Conservation (phyloP, 2,329 filamentous ascomycete species). For the Penicillium sp. region DNA sequence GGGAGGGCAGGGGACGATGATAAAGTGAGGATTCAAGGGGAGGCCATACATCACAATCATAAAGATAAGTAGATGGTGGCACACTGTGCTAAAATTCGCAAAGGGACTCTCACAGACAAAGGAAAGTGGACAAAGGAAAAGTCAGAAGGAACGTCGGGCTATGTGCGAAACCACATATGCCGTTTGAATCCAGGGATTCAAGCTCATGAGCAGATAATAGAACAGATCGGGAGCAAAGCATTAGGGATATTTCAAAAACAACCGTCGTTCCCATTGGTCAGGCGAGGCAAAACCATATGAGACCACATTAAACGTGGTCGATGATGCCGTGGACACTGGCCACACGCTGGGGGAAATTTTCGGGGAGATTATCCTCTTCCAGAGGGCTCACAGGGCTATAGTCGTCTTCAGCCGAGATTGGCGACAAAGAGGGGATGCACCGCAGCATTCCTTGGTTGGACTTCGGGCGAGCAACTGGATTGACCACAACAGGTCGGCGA, state of each 20-base stretch:
- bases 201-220: background rate
- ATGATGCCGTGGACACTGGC: slow-evolving; percentile 21
- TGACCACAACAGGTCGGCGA: slow-evolving; percentile 65
- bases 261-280: background rate
- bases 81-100: slow-evolving; percentile 3
- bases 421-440: slow-evolving; percentile 45
- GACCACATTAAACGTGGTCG: slow-evolving; percentile 16
- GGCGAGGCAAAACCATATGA: background rate
- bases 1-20: slow-evolving; percentile 1
- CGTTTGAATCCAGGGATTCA: background rate
- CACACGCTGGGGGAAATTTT: slow-evolving; percentile 61
- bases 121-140: slow-evolving; percentile 19
- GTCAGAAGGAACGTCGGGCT: slow-evolving; percentile 27
- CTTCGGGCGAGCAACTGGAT: slow-evolving; percentile 57
- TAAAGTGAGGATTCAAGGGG: background rate
- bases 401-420: slow-evolving; percentile 35
- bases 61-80: background rate
- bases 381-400: slow-evolving; percentile 26
- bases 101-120: slow-evolving; percentile 8
- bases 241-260: background rate
- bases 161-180: slow-evolving; percentile 1
- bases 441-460: slow-evolving; percentile 63
- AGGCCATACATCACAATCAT: slow-evolving; percentile 12
- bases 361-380: background rate
- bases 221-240: background rate